phyloP scores from a whole-genome alignment of 805 yeast species.

The Metschnikowia borealis region DNA sequence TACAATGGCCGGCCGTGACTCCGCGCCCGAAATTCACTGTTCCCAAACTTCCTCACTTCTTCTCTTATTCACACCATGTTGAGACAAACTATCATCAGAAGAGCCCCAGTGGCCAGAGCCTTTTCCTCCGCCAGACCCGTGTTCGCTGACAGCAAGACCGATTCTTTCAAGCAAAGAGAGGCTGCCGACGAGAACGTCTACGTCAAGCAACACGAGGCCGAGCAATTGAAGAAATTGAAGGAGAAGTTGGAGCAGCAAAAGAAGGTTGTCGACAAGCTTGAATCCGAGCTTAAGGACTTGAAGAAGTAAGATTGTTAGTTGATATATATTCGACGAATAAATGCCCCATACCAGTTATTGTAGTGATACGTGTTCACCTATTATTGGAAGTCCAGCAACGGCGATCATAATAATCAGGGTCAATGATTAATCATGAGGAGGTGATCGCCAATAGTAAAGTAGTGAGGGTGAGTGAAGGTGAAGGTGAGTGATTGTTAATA shows the following conservation, averaged over 20 bases:
- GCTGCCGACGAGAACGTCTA: slow-evolving; percentile 84
- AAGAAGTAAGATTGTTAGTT: slow-evolving; percentile 37
- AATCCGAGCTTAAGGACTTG: slow-evolving; percentile 46
- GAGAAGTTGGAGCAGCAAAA: slow-evolving; percentile 76
- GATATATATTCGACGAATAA: neutral
- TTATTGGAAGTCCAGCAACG: neutral
- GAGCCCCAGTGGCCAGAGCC: slow-evolving; percentile 14
- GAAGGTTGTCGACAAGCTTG: slow-evolving; percentile 49
- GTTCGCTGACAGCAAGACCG: slow-evolving; percentile 13
- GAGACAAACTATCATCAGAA: slow-evolving; percentile 18
- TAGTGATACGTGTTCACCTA: neutral
- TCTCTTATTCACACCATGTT: slow-evolving; percentile 11
- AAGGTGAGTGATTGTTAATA: no score
- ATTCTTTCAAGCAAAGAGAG: slow-evolving; percentile 69
- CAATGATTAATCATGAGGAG: no score
- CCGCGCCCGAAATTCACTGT: neutral
- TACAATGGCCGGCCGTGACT: slow-evolving; percentile 1
- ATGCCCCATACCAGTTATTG: neutral
- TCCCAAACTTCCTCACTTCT: neutral
- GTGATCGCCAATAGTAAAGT: no score
- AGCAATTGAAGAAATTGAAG: slow-evolving; percentile 71
- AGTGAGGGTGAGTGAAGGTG: no score
- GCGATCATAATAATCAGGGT: no score
- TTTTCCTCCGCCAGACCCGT: slow-evolving; percentile 15
- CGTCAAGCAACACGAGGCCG: slow-evolving; percentile 86